Conservation (phyloP, 179 eudicot species). For the Camellia oleifera region DNA sequence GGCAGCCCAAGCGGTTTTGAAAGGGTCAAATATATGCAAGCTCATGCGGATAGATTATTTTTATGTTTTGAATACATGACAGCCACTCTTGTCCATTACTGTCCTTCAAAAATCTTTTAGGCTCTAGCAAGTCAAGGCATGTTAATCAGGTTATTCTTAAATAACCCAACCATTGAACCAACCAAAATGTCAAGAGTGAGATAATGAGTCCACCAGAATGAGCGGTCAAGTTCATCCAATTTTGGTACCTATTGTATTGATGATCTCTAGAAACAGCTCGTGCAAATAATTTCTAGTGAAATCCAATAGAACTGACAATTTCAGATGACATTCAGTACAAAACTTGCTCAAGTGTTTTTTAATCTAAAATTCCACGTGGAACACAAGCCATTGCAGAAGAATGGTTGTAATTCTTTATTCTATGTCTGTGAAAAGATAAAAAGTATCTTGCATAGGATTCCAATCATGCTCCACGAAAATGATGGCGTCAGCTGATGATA, state of each 20-base stretch:
- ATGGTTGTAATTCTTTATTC: background rate
- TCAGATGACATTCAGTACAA: background rate
- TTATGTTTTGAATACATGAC: no score
- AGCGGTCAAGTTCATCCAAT: background rate
- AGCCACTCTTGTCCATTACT: background rate
- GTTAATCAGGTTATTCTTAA: slow-evolving; percentile 1
- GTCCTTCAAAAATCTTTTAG: background rate
- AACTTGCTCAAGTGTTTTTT: background rate
- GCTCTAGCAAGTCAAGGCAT: background rate
- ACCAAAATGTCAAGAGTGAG: background rate
- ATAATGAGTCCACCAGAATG: background rate
- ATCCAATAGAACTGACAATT: background rate
- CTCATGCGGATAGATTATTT: no score
- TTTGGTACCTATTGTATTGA: background rate
- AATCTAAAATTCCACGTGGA: background rate
- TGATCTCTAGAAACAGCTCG: background rate
- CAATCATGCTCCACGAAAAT: slow-evolving; percentile 99
- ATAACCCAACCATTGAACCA: background rate
- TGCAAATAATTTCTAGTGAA: background rate
- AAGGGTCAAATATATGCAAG: no score
- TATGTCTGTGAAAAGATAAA: no score
- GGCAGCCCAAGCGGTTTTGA: no score
- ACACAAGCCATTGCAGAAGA: background rate
- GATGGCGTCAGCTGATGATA: slow-evolving; percentile 98
- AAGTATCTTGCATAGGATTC: slow-evolving; percentile 87